Evolutionary conservation across 306 rosid genomes (phyloP), one percentile per base, ranked within the genome.

Genomic region (Styphnolobium japonicum): DNA sequence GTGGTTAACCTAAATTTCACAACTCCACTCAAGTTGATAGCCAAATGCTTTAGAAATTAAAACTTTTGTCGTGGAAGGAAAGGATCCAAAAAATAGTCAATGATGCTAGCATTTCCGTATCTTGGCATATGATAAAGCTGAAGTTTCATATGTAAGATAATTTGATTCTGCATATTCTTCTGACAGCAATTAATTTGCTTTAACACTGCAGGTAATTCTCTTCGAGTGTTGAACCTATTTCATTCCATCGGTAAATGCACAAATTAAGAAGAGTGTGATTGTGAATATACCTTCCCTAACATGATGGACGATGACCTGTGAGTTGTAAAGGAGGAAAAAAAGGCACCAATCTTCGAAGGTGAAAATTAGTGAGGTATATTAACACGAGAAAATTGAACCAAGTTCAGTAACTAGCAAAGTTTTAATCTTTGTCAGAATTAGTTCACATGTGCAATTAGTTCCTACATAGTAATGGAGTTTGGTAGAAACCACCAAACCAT

Each of bases 381-480:
- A 5, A 45, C 62, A 53, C 27, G 7, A 40, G 37, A 73, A 33
- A 37, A 81, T 33, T 31, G 23, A 42, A 27, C 6, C 23, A 19
- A 22, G 6, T 61, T 40, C 8, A 72, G 45, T 21, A 9, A 18
- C 10, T 6, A n/a, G 73, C 15, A 42, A 40, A 49, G 42, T 49
- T 16, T 48, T 55, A 36, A 55, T 61, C 64, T 34, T 22, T 34
- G 67, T 80, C 71, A 14, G 70, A 22, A 52, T 80, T 80, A 64
- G 85, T 71, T 80, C 61, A 53, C 71, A 70, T 76, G 82, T 80
- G 85, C 80, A 45, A 18, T 36, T 75, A 70, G 61, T 80, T 80
- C 53, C 43, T 36, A 43, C 71, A 29, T 70, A 51, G 70, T 63
- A 71, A 77, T 52, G 29, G 43, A 71, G 79, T 73, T 83, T 67